Evolutionary conservation across 2,329 filamentous ascomycete species (phyloP).

Genomic region (Aspergillus aculeatinus): DNA sequence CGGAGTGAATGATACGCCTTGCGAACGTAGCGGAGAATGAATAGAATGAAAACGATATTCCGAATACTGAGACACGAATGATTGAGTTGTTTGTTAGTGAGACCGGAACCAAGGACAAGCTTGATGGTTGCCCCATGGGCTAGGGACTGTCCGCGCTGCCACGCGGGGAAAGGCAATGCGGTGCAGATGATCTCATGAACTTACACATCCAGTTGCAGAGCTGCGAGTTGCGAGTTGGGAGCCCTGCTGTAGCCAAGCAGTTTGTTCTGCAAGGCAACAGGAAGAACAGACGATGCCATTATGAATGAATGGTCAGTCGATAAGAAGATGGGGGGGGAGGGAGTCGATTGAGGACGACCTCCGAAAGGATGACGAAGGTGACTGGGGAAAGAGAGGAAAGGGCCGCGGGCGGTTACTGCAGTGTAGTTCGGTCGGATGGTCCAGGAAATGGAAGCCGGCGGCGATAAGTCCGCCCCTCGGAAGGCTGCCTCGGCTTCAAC

Average conservation of each 20-base stretch:
- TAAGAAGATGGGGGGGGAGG: background rate
- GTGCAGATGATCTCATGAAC: slow-evolving; percentile 20
- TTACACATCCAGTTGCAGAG: slow-evolving; percentile 46
- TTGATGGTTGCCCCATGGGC: background rate
- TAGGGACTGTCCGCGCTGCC: background rate
- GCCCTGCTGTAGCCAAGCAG: slow-evolving; percentile 39
- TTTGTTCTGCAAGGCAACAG: slow-evolving; percentile 47
- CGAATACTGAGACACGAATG: slow-evolving; percentile 59
- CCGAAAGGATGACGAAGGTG: slow-evolving; percentile 6
- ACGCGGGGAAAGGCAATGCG: background rate
- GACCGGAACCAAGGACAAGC: background rate
- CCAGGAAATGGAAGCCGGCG: slow-evolving; percentile 10
- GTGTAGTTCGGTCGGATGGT: slow-evolving; percentile 15
- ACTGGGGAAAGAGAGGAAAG: slow-evolving; percentile 13
- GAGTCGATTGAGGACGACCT: slow-evolving; percentile 7
- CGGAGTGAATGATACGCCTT: slow-evolving; percentile 80
- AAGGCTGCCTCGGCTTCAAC: slow-evolving; percentile 1
- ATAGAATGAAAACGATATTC: slow-evolving; percentile 85
- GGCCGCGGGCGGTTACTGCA: background rate
- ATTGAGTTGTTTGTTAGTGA: slow-evolving; percentile 13
- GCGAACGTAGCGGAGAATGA: slow-evolving; percentile 78
- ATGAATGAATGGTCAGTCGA: slow-evolving; percentile 7
- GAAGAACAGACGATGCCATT: slow-evolving; percentile 44
- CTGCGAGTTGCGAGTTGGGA: slow-evolving; percentile 34
- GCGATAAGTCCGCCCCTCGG: slow-evolving; percentile 7